phyloP scores from a whole-genome alignment of 192 early-diverging fungal genomes.

The Gorgonomyces haynaldii region DNA sequence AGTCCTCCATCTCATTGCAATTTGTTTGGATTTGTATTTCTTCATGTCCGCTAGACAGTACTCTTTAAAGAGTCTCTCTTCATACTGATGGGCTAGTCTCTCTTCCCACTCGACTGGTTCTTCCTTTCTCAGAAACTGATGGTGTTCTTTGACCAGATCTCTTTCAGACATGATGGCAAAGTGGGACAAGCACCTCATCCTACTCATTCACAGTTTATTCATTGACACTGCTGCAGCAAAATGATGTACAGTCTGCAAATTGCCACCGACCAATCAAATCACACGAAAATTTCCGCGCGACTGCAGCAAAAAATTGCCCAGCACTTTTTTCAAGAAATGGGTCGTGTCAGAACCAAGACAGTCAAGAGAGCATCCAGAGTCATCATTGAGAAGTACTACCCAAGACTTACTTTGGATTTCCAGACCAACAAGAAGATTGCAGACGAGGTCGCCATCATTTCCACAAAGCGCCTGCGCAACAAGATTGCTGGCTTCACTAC shows the following conservation, averaged over 20 bases:
- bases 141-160: slow-evolving; percentile 2
- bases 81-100: slow-evolving; percentile 72
- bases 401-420: slow-evolving; percentile 96
- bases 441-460: slow-evolving; percentile 95
- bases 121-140: slow-evolving; percentile 19
- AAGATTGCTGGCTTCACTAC: slow-evolving; percentile 99
- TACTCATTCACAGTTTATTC: too few species aligned
- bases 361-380: slow-evolving; percentile 99
- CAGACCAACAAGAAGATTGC: slow-evolving; percentile 99
- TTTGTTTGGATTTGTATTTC: slow-evolving; percentile 57
- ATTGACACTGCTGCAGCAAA: too few species aligned
- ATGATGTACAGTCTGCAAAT: too few species aligned
- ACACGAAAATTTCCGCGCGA: too few species aligned
- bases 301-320: too few species aligned
- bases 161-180: slow-evolving; percentile 2
- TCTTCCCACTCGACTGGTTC: slow-evolving; percentile 55
- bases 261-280: too few species aligned
- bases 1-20: slow-evolving; percentile 64
- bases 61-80: slow-evolving; percentile 77
- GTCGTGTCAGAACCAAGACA: slow-evolving; percentile 99
- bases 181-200: too few species aligned
- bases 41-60: slow-evolving; percentile 63
- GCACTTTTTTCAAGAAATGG: too few species aligned
- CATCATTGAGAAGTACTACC: slow-evolving; percentile 99
- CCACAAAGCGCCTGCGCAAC: slow-evolving; percentile 99